phyloP scores from a whole-genome alignment of 108 stramenopile genomes.

The Cafeteria roenbergensis region DNA sequence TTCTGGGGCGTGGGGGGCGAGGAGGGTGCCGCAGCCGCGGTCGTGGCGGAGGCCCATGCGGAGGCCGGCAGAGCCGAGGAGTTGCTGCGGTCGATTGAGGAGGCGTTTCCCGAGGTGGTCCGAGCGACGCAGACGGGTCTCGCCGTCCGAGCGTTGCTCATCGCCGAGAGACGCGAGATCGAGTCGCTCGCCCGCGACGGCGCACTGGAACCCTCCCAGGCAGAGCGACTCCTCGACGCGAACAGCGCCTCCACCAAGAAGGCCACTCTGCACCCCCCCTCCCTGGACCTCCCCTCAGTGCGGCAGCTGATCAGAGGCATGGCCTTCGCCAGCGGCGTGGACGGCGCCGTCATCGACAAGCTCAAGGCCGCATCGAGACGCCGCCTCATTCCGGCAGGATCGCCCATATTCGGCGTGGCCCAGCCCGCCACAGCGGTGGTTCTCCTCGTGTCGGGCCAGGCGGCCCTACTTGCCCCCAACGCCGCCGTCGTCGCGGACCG shows the following conservation, averaged over 20 bases:
- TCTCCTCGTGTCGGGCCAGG: too few relatives aligned
- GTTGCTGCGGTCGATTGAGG: not conserved
- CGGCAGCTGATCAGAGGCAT: not conserved
- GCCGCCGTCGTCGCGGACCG: too few relatives aligned
- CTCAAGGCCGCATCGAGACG: not conserved
- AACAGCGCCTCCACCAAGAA: not conserved
- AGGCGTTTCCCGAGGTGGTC: not conserved
- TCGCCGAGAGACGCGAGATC: not conserved
- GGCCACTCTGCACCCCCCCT: not conserved
- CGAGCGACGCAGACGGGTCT: not conserved
- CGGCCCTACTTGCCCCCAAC: too few relatives aligned
- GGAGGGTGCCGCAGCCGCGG: too few relatives aligned
- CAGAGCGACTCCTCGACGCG: not conserved
- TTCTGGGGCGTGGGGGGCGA: not conserved
- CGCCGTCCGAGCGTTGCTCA: not conserved
- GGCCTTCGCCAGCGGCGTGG: not conserved
- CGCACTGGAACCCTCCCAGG: not conserved
- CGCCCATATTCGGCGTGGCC: too few relatives aligned
- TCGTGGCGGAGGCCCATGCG: not conserved
- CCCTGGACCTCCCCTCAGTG: not conserved
- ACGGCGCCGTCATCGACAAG: not conserved
- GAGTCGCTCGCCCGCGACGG: not conserved
- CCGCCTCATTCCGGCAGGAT: too few relatives aligned
- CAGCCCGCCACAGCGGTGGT: too few relatives aligned
- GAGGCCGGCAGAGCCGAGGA: not conserved